phyloP scores from a whole-genome alignment of 495 filamentous ascomycete species.

The Aspergillus egyptiacus region DNA sequence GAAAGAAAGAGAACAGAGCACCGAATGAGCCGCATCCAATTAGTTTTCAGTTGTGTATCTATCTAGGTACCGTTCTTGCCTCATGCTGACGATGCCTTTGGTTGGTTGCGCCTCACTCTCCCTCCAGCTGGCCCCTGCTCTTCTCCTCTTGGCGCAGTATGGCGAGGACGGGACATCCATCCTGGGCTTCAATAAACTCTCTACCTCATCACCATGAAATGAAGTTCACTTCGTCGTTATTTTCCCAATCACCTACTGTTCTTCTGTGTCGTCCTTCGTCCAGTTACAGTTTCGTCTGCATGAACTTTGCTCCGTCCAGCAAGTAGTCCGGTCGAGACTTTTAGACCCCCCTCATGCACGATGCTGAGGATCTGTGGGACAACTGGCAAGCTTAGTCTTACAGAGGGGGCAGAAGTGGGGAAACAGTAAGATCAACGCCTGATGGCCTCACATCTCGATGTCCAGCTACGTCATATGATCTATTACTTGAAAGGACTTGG shows the following conservation, averaged over 20 bases:
- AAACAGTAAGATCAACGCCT: conserved; percentile 5
- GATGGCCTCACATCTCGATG: not conserved
- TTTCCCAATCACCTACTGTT: not conserved
- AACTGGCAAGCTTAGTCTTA: conserved; percentile 14
- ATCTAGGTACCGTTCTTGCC: no score
- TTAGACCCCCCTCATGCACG: not conserved
- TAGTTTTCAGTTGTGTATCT: conserved; percentile 1
- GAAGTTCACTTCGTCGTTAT: not conserved
- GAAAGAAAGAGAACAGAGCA: conserved; percentile 3
- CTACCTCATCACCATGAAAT: no score
- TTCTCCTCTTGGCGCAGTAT: conserved; percentile 17
- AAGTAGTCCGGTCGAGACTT: not conserved
- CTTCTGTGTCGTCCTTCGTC: not conserved
- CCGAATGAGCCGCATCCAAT: conserved; percentile 25
- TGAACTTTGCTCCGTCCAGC: not conserved
- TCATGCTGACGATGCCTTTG: conserved; percentile 14
- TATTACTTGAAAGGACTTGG: not conserved
- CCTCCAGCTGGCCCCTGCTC: conserved; percentile 11
- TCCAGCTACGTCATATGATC: not conserved
- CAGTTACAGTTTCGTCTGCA: not conserved
- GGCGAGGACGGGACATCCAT: conserved; percentile 5
- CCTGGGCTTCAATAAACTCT: no score
- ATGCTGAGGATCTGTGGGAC: not conserved
- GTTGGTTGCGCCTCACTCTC: conserved; percentile 15
- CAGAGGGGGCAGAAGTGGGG: conserved; percentile 5